Conservation (phyloP, 768 basidiomycete genomes). For the Chalciporus pseudorubinellus region DNA sequence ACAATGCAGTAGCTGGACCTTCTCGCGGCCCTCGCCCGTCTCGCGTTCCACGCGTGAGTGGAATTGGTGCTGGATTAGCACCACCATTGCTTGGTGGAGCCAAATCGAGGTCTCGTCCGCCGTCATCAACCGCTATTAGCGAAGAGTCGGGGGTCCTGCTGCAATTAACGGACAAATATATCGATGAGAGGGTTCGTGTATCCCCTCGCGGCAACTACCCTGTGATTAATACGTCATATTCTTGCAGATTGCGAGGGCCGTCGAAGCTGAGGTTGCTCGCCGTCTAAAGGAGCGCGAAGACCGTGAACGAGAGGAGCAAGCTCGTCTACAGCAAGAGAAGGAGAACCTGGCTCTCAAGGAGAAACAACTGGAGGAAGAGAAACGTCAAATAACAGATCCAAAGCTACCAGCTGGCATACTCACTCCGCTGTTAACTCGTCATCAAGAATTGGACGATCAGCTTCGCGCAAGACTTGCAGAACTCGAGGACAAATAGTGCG, state of each 20-base stretch:
- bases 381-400: slow-evolving; percentile 6
- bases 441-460: slow-evolving; percentile 68
- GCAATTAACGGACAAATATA: slow-evolving; percentile 62
- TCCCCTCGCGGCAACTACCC: neutral
- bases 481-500: slow-evolving; percentile 72
- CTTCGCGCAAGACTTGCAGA: slow-evolving; percentile 62
- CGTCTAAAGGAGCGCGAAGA: slow-evolving; percentile 50
- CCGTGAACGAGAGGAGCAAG: slow-evolving; percentile 32
- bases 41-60: slow-evolving; percentile 33
- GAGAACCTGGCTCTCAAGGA: slow-evolving; percentile 21
- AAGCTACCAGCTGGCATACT: slow-evolving; percentile 42
- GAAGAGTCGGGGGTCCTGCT: slow-evolving; percentile 18
- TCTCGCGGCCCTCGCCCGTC: slow-evolving; percentile 30
- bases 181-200: slow-evolving; percentile 64
- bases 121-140: slow-evolving; percentile 9
- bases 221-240: neutral
- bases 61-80: slow-evolving; percentile 25
- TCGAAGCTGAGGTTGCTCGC: slow-evolving; percentile 71
- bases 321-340: slow-evolving; percentile 23
- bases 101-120: slow-evolving; percentile 19
- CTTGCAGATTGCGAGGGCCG: slow-evolving; percentile 64
- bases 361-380: slow-evolving; percentile 13
- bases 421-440: slow-evolving; percentile 60
- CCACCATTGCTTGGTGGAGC: slow-evolving; percentile 16
- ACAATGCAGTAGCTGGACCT: slow-evolving; percentile 10